A percentile compares a stretch with the other conserved stretches of the same genome.
Conservation (phyloP, 139 green algal species). For the Diplosphaera chodatii region DNA sequence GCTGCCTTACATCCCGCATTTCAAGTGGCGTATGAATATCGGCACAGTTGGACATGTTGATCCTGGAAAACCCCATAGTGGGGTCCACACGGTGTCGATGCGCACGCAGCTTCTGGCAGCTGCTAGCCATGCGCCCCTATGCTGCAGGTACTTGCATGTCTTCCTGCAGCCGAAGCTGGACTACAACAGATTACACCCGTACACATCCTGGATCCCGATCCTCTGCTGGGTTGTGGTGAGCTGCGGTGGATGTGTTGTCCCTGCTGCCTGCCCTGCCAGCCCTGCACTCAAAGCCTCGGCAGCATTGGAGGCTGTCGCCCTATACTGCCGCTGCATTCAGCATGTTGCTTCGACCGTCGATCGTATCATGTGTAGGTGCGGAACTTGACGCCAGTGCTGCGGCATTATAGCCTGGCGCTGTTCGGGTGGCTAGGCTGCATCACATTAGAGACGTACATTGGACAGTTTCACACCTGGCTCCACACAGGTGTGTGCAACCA, state of each 20-base stretch:
- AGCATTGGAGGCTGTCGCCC: too few species aligned
- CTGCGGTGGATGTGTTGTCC: too few species aligned
- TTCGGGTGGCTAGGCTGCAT: conserved; percentile 95
- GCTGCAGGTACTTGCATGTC: conserved; percentile 47
- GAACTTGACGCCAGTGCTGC: conserved; percentile 30
- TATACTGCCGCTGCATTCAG: too few species aligned
- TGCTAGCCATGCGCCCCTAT: conserved; percentile 11
- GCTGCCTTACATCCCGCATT: too few species aligned
- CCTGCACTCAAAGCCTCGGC: too few species aligned
- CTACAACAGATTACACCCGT: conserved; percentile 95
- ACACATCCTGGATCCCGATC: conserved; percentile 95
- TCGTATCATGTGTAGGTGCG: not conserved
- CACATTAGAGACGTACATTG: conserved; percentile 91
- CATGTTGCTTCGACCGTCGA: too few species aligned
- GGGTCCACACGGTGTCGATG: too few species aligned
- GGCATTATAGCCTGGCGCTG: conserved; percentile 72
- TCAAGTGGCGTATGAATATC: too few species aligned
- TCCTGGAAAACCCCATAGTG: too few species aligned
- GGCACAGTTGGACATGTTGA: too few species aligned
- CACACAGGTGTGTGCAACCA: conserved; percentile 23
- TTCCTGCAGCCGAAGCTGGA: conserved; percentile 79
- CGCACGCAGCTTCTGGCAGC: too few species aligned
- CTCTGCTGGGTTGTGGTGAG: conserved; percentile 68
- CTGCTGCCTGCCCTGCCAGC: too few species aligned
- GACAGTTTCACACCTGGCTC: conserved; percentile 96